A percentile compares a stretch with the other conserved stretches of the same genome.
Conservation (phyloP, 2,329 filamentous ascomycete genomes). For the Neonectria magnoliae region DNA sequence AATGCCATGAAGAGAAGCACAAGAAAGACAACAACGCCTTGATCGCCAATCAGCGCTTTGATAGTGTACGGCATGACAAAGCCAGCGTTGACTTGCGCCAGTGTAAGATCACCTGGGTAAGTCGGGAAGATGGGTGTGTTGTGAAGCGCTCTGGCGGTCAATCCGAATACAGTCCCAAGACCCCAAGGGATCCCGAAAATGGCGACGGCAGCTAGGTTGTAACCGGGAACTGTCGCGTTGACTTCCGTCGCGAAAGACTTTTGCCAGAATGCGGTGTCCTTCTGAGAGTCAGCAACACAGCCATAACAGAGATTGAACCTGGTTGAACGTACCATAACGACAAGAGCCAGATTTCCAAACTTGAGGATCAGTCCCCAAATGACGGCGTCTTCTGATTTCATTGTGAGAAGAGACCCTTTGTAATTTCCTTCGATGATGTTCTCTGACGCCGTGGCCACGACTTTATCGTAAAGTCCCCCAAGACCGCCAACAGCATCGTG, state of each 20-base stretch:
- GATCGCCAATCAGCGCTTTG: slow-evolving; percentile 7
- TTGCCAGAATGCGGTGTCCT: slow-evolving; percentile 1
- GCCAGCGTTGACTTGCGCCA: slow-evolving; percentile 10
- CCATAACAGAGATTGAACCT: not conserved
- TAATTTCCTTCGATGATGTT: not conserved
- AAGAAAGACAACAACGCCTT: slow-evolving; percentile 4
- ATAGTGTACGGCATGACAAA: slow-evolving; percentile 7
- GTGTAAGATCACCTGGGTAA: slow-evolving; percentile 10
- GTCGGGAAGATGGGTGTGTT: slow-evolving; percentile 9
- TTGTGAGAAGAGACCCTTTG: not conserved
- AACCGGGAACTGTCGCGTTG: not conserved
- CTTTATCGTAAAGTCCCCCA: not conserved
- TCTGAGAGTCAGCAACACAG: not conserved
- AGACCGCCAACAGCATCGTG: not conserved
- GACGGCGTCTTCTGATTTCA: not conserved
- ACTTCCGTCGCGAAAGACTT: not conserved
- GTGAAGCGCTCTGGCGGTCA: not conserved
- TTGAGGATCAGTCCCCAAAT: not conserved
- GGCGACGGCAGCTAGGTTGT: not conserved
- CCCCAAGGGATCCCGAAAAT: not conserved
- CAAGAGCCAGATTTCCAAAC: not conserved
- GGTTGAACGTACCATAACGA: not conserved
- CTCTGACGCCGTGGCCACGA: not conserved
- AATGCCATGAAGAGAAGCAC: slow-evolving; percentile 13
- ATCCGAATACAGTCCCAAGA: not conserved